phyloP scores from a whole-genome alignment of 2,329 filamentous ascomycete species.

The Penicillium crustosum region DNA sequence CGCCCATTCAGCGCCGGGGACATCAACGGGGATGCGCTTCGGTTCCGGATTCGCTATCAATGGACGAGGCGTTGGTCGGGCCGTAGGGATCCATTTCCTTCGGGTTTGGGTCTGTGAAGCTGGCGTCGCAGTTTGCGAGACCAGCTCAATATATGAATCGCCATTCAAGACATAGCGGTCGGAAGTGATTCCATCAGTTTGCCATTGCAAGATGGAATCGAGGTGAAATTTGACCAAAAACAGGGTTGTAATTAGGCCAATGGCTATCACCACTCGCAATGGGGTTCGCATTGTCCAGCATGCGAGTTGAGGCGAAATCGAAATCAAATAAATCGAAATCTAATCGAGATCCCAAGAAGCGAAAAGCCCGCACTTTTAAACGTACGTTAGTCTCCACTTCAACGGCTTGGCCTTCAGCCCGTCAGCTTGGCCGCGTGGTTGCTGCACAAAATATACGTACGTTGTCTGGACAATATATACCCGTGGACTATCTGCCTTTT shows the following conservation, averaged over 20 bases:
- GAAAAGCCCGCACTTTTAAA: slow-evolving; percentile 1
- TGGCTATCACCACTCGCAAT: slow-evolving; percentile 17
- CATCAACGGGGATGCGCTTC: slow-evolving; percentile 18
- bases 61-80: slow-evolving; percentile 10
- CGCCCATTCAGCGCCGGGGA: slow-evolving; percentile 13
- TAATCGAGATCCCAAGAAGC: background rate
- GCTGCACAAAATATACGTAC: background rate
- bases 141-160: slow-evolving; percentile 22
- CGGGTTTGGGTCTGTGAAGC: background rate
- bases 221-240: slow-evolving; percentile 23
- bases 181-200: background rate
- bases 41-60: slow-evolving; percentile 8
- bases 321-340: background rate
- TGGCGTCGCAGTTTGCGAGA: slow-evolving; percentile 13
- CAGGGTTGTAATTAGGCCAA: slow-evolving; percentile 18
- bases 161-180: slow-evolving; percentile 1
- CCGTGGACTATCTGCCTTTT: background rate
- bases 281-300: slow-evolving; percentile 18
- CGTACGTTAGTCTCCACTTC: slow-evolving; percentile 1
- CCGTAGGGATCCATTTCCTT: slow-evolving; percentile 8
- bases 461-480: background rate
- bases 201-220: slow-evolving; percentile 18
- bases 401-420: slow-evolving; percentile 5
- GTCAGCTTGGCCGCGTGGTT: slow-evolving; percentile 3
- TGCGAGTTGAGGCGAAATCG: background rate